Base-by-base conservation (phyloP, 208 protist genomes). In the Trypanosoma scelopori region DNA sequence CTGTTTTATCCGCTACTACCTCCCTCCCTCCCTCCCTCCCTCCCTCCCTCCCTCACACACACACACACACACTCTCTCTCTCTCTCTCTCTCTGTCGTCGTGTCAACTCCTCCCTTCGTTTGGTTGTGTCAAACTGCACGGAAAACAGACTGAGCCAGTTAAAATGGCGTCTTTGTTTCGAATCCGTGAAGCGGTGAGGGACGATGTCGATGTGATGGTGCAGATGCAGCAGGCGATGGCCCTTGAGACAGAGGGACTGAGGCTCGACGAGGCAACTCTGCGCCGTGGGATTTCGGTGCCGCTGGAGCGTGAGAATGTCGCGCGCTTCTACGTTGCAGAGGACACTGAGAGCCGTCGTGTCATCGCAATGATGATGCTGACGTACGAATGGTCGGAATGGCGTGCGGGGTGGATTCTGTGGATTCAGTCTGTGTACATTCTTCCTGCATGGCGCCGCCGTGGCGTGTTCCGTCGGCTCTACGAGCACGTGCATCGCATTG, bases 321-420 rank as follows among this genome's bases (percentile, higher is more conserved):
- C 76, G 0, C 53, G 65, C 49, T 85, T 78, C 65, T 82, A 81
- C 64, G 79, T 87, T 11, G 81, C 69, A 11, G 74, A 85, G 62
- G 78, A 73, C 16, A 28, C 30, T 5, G 16, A 15, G 9, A 82
- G 48, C 64, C 48, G 30, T 52, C 55, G 35, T 9, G 50, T 91
- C 20, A 81, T 79, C 25, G 79, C 65, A 46, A 87, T 87, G 78
- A 64, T 87, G 52, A 87, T 87, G 78, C 77, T 71, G 4, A 87
- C 84, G 27, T 67, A 85, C 47, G 84, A 91, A 69, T 91, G 84
- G 84, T 87, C 84, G 0, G 84, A 91, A 46, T 91, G 84, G 84
- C 77, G 84, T 13, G 71, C 67, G 0, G 78, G 75, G 2, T 64
- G 65, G n/a, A 66, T 91, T 13, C 42, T 87, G 25, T 91, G 81